A percentile compares a stretch with the other conserved stretches of the same genome.
phyloP scores from a whole-genome alignment of 1,139 yeast genomes.

The Geotrichum klebahnii region DNA sequence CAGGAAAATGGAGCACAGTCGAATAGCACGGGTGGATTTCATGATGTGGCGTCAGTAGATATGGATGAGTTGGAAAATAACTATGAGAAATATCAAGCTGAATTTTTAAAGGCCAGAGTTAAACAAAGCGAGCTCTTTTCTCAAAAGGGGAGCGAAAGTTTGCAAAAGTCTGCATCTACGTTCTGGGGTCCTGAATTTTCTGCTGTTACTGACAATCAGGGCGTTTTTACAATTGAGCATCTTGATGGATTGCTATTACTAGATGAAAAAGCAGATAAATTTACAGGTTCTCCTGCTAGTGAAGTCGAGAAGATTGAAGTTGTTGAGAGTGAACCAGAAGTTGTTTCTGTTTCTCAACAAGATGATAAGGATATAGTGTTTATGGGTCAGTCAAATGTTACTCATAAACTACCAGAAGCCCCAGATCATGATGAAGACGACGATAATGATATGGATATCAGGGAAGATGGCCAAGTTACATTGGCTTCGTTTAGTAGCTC shows the following conservation, averaged over 20 bases:
- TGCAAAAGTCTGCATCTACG: neutral
- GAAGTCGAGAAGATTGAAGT: slow-evolving; percentile 1
- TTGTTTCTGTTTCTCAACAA: neutral
- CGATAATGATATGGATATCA: neutral
- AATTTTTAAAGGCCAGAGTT: slow-evolving; percentile 23
- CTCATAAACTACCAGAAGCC: slow-evolving; percentile 1
- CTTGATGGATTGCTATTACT: slow-evolving; percentile 9
- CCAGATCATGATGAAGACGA: neutral
- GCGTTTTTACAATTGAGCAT: slow-evolving; percentile 13
- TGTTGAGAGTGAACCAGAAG: slow-evolving; percentile 4
- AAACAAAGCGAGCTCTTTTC: slow-evolving; percentile 25
- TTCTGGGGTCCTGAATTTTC: slow-evolving; percentile 16
- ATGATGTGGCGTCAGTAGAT: slow-evolving; percentile 23
- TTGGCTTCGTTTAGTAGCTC: slow-evolving; percentile 1
- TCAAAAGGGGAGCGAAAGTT: neutral
- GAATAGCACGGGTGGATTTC: slow-evolving; percentile 9
- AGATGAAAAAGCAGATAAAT: neutral
- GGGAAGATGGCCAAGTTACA: neutral
- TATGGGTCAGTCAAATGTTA: slow-evolving; percentile 16
- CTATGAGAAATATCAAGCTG: slow-evolving; percentile 27
- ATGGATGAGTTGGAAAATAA: slow-evolving; percentile 21
- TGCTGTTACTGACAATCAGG: neutral
- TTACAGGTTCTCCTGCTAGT: neutral
- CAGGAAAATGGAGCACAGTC: slow-evolving; percentile 4
- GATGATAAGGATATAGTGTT: slow-evolving; percentile 12